These are phyloP conservation scores for Actinomortierella wolfii DNA, from an alignment of 371 early-diverging fungal species.

Conservation along the genomic window DNA sequence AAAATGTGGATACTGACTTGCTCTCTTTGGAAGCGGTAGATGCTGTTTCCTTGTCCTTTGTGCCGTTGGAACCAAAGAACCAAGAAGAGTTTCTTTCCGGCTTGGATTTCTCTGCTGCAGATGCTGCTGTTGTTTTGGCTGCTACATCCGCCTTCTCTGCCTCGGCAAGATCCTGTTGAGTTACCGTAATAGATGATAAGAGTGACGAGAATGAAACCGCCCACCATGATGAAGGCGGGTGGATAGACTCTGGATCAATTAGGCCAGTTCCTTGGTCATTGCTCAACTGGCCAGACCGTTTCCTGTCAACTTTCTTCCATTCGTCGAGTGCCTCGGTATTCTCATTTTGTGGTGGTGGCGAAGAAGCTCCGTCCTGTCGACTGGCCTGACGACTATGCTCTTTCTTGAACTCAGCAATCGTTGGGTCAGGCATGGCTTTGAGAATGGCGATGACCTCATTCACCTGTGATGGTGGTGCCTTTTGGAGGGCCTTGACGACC, in stretches of 20 bases:
- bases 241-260: slow-evolving; percentile 7
- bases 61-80: neutral
- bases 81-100: neutral
- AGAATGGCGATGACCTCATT: slow-evolving; percentile 39
- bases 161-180: slow-evolving; percentile 4
- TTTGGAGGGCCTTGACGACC: slow-evolving; percentile 45
- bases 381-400: slow-evolving; percentile 1
- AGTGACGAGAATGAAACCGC: slow-evolving; percentile 34
- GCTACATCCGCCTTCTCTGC: neutral
- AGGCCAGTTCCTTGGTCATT: slow-evolving; percentile 21
- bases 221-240: slow-evolving; percentile 45
- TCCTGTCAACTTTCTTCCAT: slow-evolving; percentile 36
- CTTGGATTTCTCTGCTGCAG: neutral
- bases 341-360: slow-evolving; percentile 6
- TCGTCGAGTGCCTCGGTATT: slow-evolving; percentile 15
- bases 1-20: neutral
- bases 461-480: slow-evolving; percentile 26
- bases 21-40: neutral
- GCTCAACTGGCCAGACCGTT: slow-evolving; percentile 9
- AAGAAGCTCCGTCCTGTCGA: neutral
- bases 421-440: slow-evolving; percentile 49
- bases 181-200: slow-evolving; percentile 14
- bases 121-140: neutral
- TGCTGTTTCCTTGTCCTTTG: slow-evolving; percentile 1
- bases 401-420: slow-evolving; percentile 33